These are phyloP conservation scores for Cinnamomum chago DNA, from an alignment of 164 flowering plant species.

Conservation along the genomic window DNA sequence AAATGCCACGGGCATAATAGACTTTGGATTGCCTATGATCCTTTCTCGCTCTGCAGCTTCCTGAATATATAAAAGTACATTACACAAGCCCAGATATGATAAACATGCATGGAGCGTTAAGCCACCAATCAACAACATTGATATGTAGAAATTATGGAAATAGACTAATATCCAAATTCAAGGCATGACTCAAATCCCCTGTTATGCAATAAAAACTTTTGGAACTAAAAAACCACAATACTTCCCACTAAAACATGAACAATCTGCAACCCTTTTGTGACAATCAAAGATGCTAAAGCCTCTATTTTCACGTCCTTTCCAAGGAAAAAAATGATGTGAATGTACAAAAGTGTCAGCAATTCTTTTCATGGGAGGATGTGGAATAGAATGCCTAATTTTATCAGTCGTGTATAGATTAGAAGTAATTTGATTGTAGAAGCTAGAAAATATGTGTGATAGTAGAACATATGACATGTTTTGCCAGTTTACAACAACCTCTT, in stretches of 20 bases:
- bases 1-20: slow-evolving; percentile 83
- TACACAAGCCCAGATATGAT: not conserved
- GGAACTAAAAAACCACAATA: not conserved
- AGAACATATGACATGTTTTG: not conserved
- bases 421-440: not conserved
- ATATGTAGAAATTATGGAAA: not conserved
- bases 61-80: slow-evolving; percentile 27
- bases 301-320: not conserved
- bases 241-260: not conserved
- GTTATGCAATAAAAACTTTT: not conserved
- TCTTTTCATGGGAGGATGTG: not conserved
- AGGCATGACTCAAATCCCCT: not conserved
- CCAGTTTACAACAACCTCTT: not conserved
- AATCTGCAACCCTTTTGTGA: not conserved
- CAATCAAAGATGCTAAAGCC: not conserved
- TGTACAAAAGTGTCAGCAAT: not conserved
- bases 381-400: not conserved
- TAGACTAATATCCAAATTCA: not conserved
- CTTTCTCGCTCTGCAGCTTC: slow-evolving; percentile 46
- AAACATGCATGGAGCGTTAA: not conserved
- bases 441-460: not conserved
- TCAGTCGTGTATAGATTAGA: not conserved
- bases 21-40: slow-evolving; percentile 41
- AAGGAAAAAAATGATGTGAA: not conserved
- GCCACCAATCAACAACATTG: not conserved